Percentiles rank a stretch among this genome's conserved stretches.
Conservation (phyloP, 2,329 filamentous ascomycete species). For the Alternaria triticina region DNA sequence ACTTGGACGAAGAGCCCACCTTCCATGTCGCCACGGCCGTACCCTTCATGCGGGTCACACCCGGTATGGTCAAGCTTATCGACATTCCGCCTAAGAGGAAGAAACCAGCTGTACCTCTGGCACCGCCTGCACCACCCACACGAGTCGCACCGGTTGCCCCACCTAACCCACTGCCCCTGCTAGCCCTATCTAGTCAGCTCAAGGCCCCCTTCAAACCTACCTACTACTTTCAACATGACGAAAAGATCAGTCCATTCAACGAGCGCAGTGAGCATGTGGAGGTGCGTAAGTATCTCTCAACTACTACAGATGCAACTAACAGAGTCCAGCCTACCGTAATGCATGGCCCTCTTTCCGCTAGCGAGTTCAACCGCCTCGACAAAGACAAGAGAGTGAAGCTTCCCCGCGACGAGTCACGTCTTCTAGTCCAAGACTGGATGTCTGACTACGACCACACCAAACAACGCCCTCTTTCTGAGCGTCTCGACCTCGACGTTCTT, state of each 20-base stretch:
- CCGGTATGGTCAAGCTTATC: constrained; percentile 29
- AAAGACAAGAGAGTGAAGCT: constrained; percentile 17
- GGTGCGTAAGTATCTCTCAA: constrained; percentile 1
- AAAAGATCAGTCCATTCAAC: constrained; percentile 2
- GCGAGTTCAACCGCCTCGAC: background rate
- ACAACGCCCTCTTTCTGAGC: constrained; percentile 25
- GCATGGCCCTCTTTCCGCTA: background rate
- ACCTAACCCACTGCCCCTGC: background rate
- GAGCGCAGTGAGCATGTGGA: background rate
- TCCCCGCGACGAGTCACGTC: constrained; percentile 15
- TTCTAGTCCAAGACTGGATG: constrained; percentile 27
- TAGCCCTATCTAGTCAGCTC: background rate
- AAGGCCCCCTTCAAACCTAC: background rate
- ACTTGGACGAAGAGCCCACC: constrained; percentile 27
- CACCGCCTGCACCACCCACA: background rate
- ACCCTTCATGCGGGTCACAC: constrained; percentile 14
- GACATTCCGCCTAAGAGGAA: constrained; percentile 25
- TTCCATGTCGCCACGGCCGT: constrained; percentile 19
- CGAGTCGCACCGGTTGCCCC: background rate
- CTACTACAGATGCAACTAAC: background rate
- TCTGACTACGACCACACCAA: constrained; percentile 16
- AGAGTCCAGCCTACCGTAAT: background rate
- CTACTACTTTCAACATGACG: constrained; percentile 2
- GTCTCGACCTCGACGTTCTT: constrained; percentile 24
- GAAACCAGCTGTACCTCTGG: background rate